Base-by-base conservation (phyloP, 257 asterid genomes). In the Nicotiana sylvestris region DNA sequence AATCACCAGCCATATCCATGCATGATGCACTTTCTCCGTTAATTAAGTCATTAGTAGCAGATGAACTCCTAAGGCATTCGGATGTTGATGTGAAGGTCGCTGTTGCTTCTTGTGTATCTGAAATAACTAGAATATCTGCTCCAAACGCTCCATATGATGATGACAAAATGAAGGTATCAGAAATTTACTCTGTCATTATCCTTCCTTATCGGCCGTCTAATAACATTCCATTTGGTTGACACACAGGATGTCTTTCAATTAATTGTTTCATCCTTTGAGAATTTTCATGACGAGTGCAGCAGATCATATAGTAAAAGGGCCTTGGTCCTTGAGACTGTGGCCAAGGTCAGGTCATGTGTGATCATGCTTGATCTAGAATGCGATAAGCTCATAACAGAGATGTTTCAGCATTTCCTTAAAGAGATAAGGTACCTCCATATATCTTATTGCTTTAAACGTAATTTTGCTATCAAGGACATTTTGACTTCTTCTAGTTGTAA, bases 301-400 rank as follows among this genome's bases (percentile, higher is more conserved):
- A 89, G 93, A 89, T 96, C 98, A 13, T 88, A 87, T 82, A 84
- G 39, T 25, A 94, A 93, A 89, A 92, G 97, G 89, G 90, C 86
- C 82, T 51, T 92, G 83, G 90, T 96, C 86, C 97, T 96, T 85
- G 98, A 96, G 90, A 96, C 98, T 55, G 95, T 96, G 87, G 92
- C 98, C 85, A 94, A 94, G 91, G 97, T 96, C 78, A 92, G 98
- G 85, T 94, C 98, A 25, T 94, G 99, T 85, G 97, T 96, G 76
- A 91, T 96, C 72, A 92, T 96, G 98, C 85, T 96, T 97, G 99
- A 96, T 86, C 90, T 96, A 81, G 99, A 96, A 89, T 96, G 99
- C 27, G 98, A 94, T 81, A 89, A 85, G 76, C 90, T 96, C 94
- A 88, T 96, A 76, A 84, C 88, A 70, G 94, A 92, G 90, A 96